Percentiles rank a stretch among this genome's conserved stretches.
phyloP scores from a whole-genome alignment of 148 eudicot species.

The Pouteria glomerata region DNA sequence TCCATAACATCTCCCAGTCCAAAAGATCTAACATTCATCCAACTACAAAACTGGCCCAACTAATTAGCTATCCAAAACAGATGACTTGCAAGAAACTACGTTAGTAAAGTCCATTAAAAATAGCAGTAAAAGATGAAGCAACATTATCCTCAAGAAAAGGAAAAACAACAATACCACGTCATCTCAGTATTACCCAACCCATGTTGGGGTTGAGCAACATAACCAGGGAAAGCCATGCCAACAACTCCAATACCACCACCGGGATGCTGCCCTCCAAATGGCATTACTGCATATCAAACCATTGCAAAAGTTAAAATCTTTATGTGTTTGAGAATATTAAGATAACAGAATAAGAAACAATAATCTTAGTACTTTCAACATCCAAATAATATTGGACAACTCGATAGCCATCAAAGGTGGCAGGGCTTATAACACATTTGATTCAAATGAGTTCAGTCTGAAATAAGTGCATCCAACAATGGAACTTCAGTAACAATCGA shows the following conservation, averaged over 20 bases:
- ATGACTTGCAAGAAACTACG: not conserved
- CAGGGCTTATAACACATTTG: no score
- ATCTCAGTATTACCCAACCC: constrained; percentile 85
- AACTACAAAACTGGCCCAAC: not conserved
- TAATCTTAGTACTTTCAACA: not conserved
- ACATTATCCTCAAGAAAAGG: not conserved
- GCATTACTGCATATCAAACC: constrained; percentile 65
- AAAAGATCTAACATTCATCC: not conserved
- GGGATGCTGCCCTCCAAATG: constrained; percentile 80
- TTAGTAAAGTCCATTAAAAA: not conserved
- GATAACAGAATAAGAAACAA: not conserved
- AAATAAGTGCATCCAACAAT: not conserved
- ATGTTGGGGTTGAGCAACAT: constrained; percentile 70
- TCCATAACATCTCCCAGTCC: not conserved
- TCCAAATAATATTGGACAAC: not conserved
- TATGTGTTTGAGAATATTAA: not conserved
- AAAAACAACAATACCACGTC: constrained; percentile 61
- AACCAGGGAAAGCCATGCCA: constrained; percentile 99
- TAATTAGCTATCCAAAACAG: not conserved
- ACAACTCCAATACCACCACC: constrained; percentile 87
- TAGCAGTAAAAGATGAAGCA: not conserved
- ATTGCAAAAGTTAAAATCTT: not conserved
- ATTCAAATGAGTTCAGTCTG: not conserved
- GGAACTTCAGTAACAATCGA: not conserved
- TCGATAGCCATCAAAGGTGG: not conserved